These are phyloP conservation scores for Linum tenue DNA, from an alignment of 345 rosid species.

Conservation along the genomic window DNA sequence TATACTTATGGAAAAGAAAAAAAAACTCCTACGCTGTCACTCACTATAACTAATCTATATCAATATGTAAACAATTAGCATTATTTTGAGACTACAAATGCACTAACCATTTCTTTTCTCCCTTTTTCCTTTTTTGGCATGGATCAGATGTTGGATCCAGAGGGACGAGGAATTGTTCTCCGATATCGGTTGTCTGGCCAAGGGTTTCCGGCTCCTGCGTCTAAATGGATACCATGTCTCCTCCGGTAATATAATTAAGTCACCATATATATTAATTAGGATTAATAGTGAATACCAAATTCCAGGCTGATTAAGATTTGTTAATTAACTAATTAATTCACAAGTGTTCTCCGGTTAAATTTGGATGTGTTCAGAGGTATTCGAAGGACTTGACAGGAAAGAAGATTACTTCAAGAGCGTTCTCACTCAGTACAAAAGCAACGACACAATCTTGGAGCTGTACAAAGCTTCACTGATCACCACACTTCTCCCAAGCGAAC, in stretches of 20 bases:
- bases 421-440: background rate
- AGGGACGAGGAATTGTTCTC: background rate
- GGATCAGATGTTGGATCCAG: background rate
- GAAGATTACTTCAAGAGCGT: background rate
- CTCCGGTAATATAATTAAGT: background rate
- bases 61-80: no score
- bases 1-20: no score
- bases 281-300: no score
- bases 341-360: background rate
- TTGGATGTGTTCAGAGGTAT: constrained; percentile 7
- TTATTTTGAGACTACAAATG: no score
- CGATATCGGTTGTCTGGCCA: background rate
- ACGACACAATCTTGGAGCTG: background rate
- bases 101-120: no score
- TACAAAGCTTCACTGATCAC: constrained; percentile 10
- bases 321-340: no score
- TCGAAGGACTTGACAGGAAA: background rate
- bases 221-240: background rate
- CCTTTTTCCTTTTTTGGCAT: background rate
- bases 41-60: no score
- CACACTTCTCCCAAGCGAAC: constrained; percentile 1
- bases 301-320: no score
- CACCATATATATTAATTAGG: background rate
- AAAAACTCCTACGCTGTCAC: no score
- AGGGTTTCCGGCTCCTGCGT: background rate